phyloP scores from a whole-genome alignment of 768 basidiomycete genomes.

The Panellus pusillus region DNA sequence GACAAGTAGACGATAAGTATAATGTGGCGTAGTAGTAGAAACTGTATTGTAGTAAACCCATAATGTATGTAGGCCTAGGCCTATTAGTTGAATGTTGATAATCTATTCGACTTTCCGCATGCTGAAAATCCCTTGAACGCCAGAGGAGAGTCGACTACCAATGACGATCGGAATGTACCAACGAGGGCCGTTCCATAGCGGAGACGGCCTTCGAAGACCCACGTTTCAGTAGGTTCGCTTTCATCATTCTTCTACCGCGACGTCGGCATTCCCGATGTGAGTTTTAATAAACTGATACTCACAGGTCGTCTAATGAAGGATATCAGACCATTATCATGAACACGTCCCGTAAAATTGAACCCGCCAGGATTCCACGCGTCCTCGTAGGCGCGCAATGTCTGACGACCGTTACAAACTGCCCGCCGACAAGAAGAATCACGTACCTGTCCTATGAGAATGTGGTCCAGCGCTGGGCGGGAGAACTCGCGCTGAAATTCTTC shows the following conservation, averaged over 20 bases:
- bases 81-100: no score
- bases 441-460: conserved; percentile 45
- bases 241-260: conserved; percentile 38
- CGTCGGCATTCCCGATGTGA: conserved; percentile 1
- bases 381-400: conserved; percentile 58
- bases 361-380: conserved; percentile 58
- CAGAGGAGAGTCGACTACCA: conserved; percentile 27
- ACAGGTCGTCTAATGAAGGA: conserved; percentile 64
- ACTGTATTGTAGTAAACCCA: no score
- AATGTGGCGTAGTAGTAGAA: no score
- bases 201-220: conserved; percentile 60
- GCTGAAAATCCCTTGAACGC: conserved; percentile 59
- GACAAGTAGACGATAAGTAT: no score
- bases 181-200: conserved; percentile 49
- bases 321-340: conserved; percentile 60
- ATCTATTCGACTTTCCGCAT: conserved; percentile 38
- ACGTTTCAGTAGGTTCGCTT: conserved; percentile 44
- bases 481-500: conserved; percentile 12
- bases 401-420: conserved; percentile 1
- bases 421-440: conserved; percentile 20
- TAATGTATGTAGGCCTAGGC: neutral
- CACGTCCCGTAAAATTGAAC: conserved; percentile 58
- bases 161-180: conserved; percentile 52
- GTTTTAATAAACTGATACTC: conserved; percentile 26
- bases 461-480: conserved; percentile 24